Evolutionary conservation across 768 basidiomycete species (phyloP).

Genomic region (Mrakia frigida): DNA sequence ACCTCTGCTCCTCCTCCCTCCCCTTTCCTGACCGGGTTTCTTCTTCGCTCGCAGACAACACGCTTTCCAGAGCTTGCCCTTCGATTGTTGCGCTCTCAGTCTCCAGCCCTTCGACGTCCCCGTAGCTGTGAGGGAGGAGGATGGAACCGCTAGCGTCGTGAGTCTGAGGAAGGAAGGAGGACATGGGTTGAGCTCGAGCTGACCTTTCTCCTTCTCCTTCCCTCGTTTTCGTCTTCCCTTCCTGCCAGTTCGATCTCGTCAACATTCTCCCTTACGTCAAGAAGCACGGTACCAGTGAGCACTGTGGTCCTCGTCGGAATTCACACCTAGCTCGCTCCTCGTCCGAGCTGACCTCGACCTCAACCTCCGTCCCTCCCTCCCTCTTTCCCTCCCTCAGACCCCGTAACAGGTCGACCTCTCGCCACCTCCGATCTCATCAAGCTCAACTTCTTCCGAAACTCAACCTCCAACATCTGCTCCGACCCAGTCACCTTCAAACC

Average conservation of each 20-base stretch:
- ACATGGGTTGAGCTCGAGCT: neutral
- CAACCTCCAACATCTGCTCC: slow-evolving; percentile 6
- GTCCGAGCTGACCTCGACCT: neutral
- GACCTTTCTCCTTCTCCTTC: neutral
- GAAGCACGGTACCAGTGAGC: slow-evolving; percentile 45
- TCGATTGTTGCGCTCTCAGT: slow-evolving; percentile 82
- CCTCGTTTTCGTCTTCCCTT: neutral
- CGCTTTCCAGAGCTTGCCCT: slow-evolving; percentile 39
- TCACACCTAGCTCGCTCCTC: neutral
- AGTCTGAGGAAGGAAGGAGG: neutral
- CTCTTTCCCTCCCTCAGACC: slow-evolving; percentile 39
- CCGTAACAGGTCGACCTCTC: slow-evolving; percentile 47
- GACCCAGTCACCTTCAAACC: slow-evolving; percentile 98
- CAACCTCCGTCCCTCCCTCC: neutral
- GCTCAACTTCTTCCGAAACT: slow-evolving; percentile 47
- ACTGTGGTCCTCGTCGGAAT: neutral
- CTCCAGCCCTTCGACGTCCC: slow-evolving; percentile 85
- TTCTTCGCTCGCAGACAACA: neutral
- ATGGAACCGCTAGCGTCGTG: slow-evolving; percentile 66
- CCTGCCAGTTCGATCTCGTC: slow-evolving; percentile 40
- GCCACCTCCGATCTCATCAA: slow-evolving; percentile 46
- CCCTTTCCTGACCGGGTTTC: neutral
- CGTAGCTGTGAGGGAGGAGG: slow-evolving; percentile 74
- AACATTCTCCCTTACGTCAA: slow-evolving; percentile 95
- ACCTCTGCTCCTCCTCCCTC: neutral